Percentiles rank a stretch among this genome's conserved stretches.
Evolutionary conservation across 1,284 basidiomycete genomes (phyloP).

Genomic region (Ganoderma leucocontextum): DNA sequence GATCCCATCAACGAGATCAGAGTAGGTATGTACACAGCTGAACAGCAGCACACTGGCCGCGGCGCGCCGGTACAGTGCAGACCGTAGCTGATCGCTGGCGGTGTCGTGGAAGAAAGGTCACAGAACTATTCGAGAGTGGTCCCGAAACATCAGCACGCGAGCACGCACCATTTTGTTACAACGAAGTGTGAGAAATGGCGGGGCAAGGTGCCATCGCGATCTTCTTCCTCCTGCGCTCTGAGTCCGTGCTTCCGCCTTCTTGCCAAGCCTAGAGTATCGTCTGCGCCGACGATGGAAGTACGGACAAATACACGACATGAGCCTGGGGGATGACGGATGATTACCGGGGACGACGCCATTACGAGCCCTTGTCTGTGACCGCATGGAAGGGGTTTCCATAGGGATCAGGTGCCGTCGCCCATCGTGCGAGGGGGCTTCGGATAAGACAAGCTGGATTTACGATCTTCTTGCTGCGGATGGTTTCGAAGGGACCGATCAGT

Average conservation of each 20-base stretch:
- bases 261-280: neutral
- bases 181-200: conserved; percentile 8
- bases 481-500: neutral
- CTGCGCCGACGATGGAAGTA: neutral
- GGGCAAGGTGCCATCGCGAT: conserved; percentile 10
- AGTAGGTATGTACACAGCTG: neutral
- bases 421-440: neutral
- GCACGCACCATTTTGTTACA: conserved; percentile 12
- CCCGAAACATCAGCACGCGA: conserved; percentile 12
- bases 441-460: neutral
- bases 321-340: neutral
- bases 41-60: neutral
- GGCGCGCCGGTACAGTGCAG: no score
- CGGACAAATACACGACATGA: neutral
- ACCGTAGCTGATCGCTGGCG: neutral
- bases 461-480: neutral
- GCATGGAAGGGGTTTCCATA: neutral
- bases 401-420: neutral
- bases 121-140: no score
- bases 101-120: no score
- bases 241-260: neutral
- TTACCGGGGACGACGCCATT: neutral
- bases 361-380: no score
- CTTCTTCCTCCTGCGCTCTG: neutral
- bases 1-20: neutral